Percentiles rank a stretch among this genome's conserved stretches.
phyloP scores from a whole-genome alignment of 164 flowering plant genomes.

The Saururus chinensis region DNA sequence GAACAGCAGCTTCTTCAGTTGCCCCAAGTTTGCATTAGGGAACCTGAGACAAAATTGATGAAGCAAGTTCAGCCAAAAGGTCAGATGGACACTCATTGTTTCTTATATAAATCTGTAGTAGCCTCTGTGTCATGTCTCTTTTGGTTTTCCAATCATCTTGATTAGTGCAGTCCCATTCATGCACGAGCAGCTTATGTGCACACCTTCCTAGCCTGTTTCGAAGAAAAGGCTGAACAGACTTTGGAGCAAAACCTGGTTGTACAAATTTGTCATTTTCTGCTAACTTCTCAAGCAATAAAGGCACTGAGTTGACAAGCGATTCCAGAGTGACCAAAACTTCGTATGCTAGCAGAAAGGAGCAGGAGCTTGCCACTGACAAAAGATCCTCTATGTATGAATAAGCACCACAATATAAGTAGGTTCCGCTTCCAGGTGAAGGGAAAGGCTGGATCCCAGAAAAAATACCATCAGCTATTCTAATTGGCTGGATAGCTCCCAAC shows the following conservation, averaged over 20 bases:
- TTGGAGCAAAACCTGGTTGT: conserved; percentile 11
- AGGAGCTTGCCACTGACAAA: conserved; percentile 48
- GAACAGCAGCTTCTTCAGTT: conserved; percentile 24
- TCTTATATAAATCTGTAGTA: conserved; percentile 51
- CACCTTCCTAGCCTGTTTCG: conserved; percentile 39
- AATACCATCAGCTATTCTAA: conserved; percentile 17
- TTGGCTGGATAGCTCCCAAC: conserved; percentile 56
- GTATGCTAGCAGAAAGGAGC: conserved; percentile 52
- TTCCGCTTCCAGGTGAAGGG: conserved; percentile 48
- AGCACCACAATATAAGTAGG: conserved; percentile 54
- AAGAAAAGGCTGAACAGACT: conserved; percentile 29
- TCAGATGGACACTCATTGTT: conserved; percentile 43
- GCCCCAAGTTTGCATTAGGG: conserved; percentile 19
- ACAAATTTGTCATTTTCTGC: conserved; percentile 19
- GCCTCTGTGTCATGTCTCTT: conserved; percentile 47
- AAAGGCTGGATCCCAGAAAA: conserved; percentile 29
- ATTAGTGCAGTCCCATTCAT: conserved; percentile 35
- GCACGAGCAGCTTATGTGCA: conserved; percentile 45
- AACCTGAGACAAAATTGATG: conserved; percentile 67
- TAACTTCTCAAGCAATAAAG: conserved; percentile 17
- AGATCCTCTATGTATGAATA: conserved; percentile 49
- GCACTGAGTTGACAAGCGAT: conserved; percentile 36
- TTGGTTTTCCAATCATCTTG: conserved; percentile 41
- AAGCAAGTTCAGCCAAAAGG: conserved; percentile 50
- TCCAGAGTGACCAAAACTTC: conserved; percentile 57